Evolutionary conservation across 148 eudicot species (phyloP), one percentile per base, ranked within the genome.

Genomic region (Amaranthus palmeri): DNA sequence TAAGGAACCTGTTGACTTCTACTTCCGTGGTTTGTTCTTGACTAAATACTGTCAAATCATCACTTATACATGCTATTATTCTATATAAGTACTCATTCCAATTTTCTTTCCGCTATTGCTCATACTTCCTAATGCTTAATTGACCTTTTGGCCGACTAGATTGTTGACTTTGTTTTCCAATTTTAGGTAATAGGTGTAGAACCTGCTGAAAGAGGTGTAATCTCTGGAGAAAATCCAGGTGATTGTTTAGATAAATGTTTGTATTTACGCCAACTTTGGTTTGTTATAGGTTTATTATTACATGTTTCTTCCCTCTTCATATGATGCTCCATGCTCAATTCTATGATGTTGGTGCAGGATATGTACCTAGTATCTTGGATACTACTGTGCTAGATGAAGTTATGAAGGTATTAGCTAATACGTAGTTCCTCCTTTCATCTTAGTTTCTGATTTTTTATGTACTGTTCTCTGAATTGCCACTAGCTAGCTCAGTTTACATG

Each of bases 151-250:
- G 17, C 44, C n/a, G 52, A 8, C 55, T 9, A 9, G 8, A 17
- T 18, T 57, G 65, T 18, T 65, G n/a, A 40, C 10, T 36, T 65
- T 63, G 47, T 42, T 67, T 47, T 74, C 10, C 18, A 61, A 62
- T 61, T 12, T 67, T 72, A 89, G 93, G 89, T 89, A 14, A 67
- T 87, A 73, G 93, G 93, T 60, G 91, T 85, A 63, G 88, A 87
- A 79, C 93, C 93, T 78, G 89, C 83, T 5, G 89, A 89, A 61
- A 85, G 89, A 72, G 78, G 81, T 74, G 87, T 87, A 71, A 73
- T 87, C 61, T 83, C 91, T 42, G 89, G 93, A 63, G 88, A 82
- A 73, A 85, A 89, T 70, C 83, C 86, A 79, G 93, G 93, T 85
- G 64, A 74, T 25, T 64, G n/a, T 46, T 67, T 48, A 74, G 15